Evolutionary conservation across 805 yeast genomes (phyloP).

Genomic region (Torulaspora delbrueckii): DNA sequence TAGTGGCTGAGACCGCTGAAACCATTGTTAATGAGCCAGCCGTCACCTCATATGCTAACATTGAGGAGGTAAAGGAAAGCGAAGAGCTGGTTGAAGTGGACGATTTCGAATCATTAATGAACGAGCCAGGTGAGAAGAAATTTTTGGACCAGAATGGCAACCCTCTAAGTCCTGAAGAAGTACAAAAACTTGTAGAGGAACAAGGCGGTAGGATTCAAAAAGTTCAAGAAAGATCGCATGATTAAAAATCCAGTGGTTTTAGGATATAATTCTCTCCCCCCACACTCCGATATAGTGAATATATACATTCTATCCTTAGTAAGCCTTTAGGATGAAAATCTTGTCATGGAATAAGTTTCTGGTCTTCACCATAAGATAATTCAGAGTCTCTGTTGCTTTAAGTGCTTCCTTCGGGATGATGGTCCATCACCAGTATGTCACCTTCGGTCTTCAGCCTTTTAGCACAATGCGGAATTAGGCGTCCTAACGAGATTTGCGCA

Average conservation of each 20-base stretch:
- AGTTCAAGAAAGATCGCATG: slow-evolving; percentile 9
- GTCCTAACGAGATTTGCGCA: no score
- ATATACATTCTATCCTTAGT: neutral
- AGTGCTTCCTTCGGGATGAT: no score
- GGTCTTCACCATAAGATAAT: no score
- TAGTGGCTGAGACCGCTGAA: neutral
- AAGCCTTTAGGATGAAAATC: neutral
- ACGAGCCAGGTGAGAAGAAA: slow-evolving; percentile 28
- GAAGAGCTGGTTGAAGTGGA: slow-evolving; percentile 10
- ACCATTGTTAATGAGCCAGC: slow-evolving; percentile 6
- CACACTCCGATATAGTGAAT: neutral
- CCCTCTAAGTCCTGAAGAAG: slow-evolving; percentile 33
- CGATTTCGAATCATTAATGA: slow-evolving; percentile 21
- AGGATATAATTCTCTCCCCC: neutral
- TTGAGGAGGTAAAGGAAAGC: slow-evolving; percentile 11
- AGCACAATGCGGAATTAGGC: no score
- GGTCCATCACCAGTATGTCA: no score
- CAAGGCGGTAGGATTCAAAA: slow-evolving; percentile 25
- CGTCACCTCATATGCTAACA: slow-evolving; percentile 4
- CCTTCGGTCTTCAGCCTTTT: no score
- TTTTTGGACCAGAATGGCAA: slow-evolving; percentile 40
- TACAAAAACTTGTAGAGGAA: slow-evolving; percentile 25
- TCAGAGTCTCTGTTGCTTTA: no score
- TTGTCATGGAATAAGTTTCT: neutral
- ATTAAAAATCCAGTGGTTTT: neutral